Percentiles rank a stretch among this genome's conserved stretches.
These are phyloP conservation scores for Prunella vulgaris DNA, from an alignment of 257 asterid genomes.

Conservation along the genomic window DNA sequence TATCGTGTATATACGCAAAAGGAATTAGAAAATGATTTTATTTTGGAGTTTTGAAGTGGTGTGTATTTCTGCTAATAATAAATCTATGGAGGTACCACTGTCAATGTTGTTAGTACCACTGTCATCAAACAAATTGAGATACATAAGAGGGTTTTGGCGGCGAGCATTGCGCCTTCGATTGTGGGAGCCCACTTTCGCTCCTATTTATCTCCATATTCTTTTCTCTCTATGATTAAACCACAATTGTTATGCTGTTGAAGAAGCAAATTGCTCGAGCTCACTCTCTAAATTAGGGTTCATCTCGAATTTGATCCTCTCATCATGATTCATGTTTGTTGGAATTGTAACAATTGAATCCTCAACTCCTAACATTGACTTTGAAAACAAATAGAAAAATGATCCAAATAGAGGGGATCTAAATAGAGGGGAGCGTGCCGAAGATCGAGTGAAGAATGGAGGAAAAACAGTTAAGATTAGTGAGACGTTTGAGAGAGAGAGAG, in stretches of 20 bases:
- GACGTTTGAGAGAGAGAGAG: no score
- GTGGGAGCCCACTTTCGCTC: conserved; percentile 92
- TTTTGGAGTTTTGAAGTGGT: no score
- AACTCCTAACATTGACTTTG: neutral
- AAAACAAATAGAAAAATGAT: neutral
- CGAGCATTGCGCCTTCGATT: conserved; percentile 61
- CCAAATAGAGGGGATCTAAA: no score
- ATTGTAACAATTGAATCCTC: conserved; percentile 8
- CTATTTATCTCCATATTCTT: conserved; percentile 46
- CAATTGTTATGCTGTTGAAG: conserved; percentile 49
- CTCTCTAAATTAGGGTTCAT: conserved; percentile 38
- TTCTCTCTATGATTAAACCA: conserved; percentile 38
- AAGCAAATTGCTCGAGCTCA: conserved; percentile 56
- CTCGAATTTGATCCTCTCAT: conserved; percentile 46
- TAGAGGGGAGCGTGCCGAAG: no score
- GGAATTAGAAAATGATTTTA: no score
- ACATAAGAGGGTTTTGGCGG: conserved; percentile 40
- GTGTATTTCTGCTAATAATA: no score
- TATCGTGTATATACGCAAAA: no score
- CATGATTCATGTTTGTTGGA: conserved; percentile 10
- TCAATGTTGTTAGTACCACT: conserved; percentile 12
- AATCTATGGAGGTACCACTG: conserved; percentile 15
- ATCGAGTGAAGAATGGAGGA: no score
- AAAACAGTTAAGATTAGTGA: no score
- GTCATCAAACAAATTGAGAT: conserved; percentile 32